Conservation (phyloP, 1,284 basidiomycete species). For the Cryptococcus deneoformans region DNA sequence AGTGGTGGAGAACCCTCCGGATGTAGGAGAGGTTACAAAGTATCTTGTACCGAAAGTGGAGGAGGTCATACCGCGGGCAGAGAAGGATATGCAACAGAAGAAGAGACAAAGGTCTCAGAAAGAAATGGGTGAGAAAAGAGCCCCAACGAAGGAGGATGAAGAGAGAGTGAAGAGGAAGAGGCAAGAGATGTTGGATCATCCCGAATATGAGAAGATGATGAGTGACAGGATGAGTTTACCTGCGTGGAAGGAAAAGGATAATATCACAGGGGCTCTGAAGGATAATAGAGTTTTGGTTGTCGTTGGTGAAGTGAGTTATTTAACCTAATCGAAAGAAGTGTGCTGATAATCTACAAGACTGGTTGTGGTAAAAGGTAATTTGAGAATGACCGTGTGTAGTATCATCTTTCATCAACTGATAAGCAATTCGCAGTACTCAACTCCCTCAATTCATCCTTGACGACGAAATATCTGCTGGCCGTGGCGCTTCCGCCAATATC, state of each 20-base stretch:
- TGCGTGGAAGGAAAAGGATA: conserved; percentile 64
- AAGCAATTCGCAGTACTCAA: conserved; percentile 43
- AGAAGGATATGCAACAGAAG: conserved; percentile 1
- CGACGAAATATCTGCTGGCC: conserved; percentile 61
- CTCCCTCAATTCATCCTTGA: conserved; percentile 89
- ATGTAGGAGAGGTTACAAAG: conserved; percentile 62
- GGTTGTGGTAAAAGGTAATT: conserved; percentile 81
- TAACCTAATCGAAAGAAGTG: not conserved
- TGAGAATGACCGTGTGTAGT: not conserved
- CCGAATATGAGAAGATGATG: conserved; percentile 61
- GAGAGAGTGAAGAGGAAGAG: conserved; percentile 57
- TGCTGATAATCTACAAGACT: conserved; percentile 46
- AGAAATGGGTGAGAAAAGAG: conserved; percentile 25
- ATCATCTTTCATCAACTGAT: not conserved
- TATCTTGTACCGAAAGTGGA: conserved; percentile 57
- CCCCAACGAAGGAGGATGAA: conserved; percentile 60
- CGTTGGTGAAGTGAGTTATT: conserved; percentile 72
- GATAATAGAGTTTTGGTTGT: conserved; percentile 71
- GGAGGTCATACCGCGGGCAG: conserved; percentile 15
- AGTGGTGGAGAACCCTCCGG: conserved; percentile 67
- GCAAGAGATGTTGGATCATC: conserved; percentile 51
- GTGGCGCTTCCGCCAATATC: conserved; percentile 70
- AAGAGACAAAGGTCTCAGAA: not conserved
- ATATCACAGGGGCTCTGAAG: conserved; percentile 63
- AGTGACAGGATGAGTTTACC: conserved; percentile 64